Conservation (phyloP, 2,329 filamentous ascomycete species). For the Fusarium aywerte region DNA sequence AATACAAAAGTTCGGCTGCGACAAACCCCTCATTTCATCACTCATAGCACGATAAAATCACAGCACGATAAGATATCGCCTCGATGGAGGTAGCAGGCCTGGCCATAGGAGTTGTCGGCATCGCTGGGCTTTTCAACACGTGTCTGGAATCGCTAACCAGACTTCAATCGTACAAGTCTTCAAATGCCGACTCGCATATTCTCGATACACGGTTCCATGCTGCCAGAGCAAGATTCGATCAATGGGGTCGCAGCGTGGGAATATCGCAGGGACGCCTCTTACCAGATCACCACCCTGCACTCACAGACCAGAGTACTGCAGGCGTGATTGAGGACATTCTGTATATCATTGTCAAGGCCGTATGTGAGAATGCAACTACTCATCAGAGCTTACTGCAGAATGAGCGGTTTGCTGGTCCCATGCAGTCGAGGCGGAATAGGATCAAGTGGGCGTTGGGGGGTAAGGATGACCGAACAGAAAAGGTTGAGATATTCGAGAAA, state of each 20-base stretch:
- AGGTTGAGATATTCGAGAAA: background rate
- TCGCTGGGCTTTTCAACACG: constrained; percentile 28
- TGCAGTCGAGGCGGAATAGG: background rate
- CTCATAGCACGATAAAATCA: too few species aligned
- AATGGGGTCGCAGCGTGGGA: constrained; percentile 41
- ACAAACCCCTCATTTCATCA: background rate
- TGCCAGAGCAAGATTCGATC: constrained; percentile 25
- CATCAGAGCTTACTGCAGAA: accelerated
- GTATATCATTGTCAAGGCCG: background rate
- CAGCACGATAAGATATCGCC: background rate
- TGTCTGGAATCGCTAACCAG: constrained; percentile 37
- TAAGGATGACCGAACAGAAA: background rate
- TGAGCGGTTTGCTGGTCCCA: accelerated
- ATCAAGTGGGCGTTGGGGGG: background rate
- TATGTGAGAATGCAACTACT: background rate
- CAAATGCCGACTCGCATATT: constrained; percentile 15
- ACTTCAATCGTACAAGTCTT: constrained; percentile 28
- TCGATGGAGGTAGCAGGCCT: constrained; percentile 11
- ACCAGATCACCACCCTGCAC: background rate
- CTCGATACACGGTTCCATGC: constrained; percentile 29
- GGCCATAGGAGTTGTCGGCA: constrained; percentile 5
- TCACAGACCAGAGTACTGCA: background rate
- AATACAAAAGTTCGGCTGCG: background rate
- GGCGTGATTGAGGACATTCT: background rate
- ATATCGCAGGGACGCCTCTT: background rate